phyloP scores from a whole-genome alignment of 768 basidiomycete species.

The Phaeotremella skinneri region DNA sequence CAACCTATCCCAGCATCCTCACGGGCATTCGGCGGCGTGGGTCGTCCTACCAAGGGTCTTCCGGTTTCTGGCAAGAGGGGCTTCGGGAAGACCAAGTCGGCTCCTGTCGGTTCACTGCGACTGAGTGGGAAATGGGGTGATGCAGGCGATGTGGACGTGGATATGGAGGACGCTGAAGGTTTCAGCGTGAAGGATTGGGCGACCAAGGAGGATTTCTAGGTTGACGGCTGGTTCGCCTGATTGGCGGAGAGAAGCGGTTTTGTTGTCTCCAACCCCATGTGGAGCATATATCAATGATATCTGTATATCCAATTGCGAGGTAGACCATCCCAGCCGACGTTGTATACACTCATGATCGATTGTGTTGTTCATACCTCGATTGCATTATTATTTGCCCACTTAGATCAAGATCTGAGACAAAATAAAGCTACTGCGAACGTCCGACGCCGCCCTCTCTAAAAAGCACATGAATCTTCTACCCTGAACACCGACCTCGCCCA shows the following conservation, averaged over 20 bases:
- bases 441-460: too few relatives aligned
- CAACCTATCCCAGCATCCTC: conserved; percentile 11
- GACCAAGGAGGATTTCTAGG: conserved; percentile 33
- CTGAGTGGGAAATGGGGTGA: conserved; percentile 21
- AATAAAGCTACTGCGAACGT: too few relatives aligned
- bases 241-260: background rate
- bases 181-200: conserved; percentile 45
- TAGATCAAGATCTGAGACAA: too few relatives aligned
- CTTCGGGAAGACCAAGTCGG: conserved; percentile 40
- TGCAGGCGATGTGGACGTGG: conserved; percentile 37
- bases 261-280: background rate
- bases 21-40: conserved; percentile 6
- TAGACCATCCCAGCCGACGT: too few relatives aligned
- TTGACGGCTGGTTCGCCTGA: background rate
- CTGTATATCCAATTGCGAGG: too few relatives aligned
- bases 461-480: too few relatives aligned
- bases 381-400: too few relatives aligned
- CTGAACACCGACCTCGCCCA: too few relatives aligned
- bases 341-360: too few relatives aligned
- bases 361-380: too few relatives aligned
- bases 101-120: conserved; percentile 28
- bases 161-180: conserved; percentile 24
- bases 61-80: conserved; percentile 17
- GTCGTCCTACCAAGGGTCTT: conserved; percentile 21
- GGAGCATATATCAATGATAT: too few relatives aligned